These are phyloP conservation scores for Limnanthes douglasii DNA, from an alignment of 345 rosid species.

Conservation along the genomic window DNA sequence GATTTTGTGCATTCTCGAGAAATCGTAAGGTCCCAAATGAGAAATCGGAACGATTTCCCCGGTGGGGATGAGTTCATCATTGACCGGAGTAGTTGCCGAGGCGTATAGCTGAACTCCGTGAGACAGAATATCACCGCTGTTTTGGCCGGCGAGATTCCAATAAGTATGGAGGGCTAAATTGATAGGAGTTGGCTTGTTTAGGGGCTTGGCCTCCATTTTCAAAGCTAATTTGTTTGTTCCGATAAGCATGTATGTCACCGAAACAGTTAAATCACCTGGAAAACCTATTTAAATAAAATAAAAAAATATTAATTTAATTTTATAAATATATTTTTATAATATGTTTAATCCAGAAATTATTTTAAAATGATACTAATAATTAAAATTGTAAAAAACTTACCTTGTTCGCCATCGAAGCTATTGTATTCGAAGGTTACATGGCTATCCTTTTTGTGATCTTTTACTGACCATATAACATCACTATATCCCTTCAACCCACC, in stretches of 20 bases:
- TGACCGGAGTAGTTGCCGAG: slow-evolving; percentile 43
- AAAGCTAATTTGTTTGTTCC: slow-evolving; percentile 31
- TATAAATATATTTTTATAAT: background rate
- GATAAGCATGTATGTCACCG: slow-evolving; percentile 43
- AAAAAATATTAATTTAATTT: too few relatives aligned
- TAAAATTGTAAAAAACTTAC: slow-evolving; percentile 6
- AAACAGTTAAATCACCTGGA: slow-evolving; percentile 50
- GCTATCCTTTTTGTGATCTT: slow-evolving; percentile 16
- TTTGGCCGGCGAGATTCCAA: slow-evolving; percentile 72
- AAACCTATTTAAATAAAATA: slow-evolving; percentile 42
- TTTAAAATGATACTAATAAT: background rate
- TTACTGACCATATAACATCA: slow-evolving; percentile 53
- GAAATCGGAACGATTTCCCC: slow-evolving; percentile 21
- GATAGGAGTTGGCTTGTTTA: slow-evolving; percentile 46
- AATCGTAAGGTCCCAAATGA: slow-evolving; percentile 65
- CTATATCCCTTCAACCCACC: slow-evolving; percentile 57
- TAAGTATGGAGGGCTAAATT: slow-evolving; percentile 67
- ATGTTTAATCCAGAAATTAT: background rate
- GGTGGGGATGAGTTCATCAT: slow-evolving; percentile 62
- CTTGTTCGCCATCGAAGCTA: slow-evolving; percentile 65
- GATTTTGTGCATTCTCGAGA: slow-evolving; percentile 27
- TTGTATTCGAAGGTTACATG: slow-evolving; percentile 39
- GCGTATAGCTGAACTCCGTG: slow-evolving; percentile 42
- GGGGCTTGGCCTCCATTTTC: slow-evolving; percentile 46
- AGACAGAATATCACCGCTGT: slow-evolving; percentile 46